Conservation (phyloP, 108 stramenopile species). For the Schizochytrium sp. region DNA sequence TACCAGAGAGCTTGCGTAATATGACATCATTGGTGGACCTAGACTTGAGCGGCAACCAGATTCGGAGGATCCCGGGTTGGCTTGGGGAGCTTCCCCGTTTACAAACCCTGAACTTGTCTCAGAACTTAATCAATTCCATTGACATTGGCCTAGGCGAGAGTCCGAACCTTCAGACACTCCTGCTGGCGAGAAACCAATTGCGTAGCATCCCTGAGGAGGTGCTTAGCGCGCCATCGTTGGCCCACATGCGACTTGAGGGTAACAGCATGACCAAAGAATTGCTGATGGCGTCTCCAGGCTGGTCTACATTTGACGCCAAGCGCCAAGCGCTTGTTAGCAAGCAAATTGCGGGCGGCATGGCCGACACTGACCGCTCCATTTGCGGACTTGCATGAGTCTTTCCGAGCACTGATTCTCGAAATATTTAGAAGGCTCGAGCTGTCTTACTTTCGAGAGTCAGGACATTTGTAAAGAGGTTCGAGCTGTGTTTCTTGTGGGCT, state of each 20-base stretch:
- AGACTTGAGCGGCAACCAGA: neutral
- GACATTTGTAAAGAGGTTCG: neutral
- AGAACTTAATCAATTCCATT: neutral
- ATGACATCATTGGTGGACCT: neutral
- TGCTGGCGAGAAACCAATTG: slow-evolving; percentile 7
- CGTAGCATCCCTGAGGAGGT: neutral
- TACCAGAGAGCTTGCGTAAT: slow-evolving; percentile 1
- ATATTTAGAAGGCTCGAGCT: neutral
- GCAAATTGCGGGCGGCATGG: slow-evolving; percentile 56
- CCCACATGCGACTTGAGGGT: slow-evolving; percentile 1
- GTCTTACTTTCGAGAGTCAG: neutral
- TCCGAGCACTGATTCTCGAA: neutral
- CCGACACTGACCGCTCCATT: slow-evolving; percentile 52
- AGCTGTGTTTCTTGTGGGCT: no score
- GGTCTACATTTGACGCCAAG: neutral
- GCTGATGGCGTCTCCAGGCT: slow-evolving; percentile 30
- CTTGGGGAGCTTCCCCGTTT: neutral
- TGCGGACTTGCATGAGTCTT: slow-evolving; percentile 55
- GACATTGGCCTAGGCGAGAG: slow-evolving; percentile 35
- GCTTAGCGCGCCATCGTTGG: neutral
- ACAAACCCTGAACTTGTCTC: neutral
- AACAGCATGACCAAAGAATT: slow-evolving; percentile 31
- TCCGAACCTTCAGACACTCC: neutral
- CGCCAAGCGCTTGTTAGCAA: slow-evolving; percentile 32
- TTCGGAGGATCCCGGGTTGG: neutral